phyloP scores from a whole-genome alignment of 1,284 basidiomycete species.

The Moniliella sp. region DNA sequence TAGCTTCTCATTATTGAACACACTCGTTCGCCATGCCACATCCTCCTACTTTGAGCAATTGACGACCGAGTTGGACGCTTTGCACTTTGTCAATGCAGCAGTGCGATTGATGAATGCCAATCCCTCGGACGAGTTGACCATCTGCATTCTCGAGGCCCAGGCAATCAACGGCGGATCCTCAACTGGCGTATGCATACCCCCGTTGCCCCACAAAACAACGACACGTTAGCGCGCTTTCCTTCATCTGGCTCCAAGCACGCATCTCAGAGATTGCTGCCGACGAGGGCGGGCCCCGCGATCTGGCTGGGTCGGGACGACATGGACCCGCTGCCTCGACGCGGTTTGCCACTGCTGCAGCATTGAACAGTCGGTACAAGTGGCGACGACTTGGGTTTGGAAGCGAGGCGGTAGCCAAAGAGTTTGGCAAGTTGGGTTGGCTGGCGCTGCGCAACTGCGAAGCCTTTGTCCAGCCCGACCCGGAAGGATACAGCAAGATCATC shows the following conservation, averaged over 20 bases:
- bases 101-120: conserved; percentile 49
- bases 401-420: conserved; percentile 60
- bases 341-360: conserved; percentile 4
- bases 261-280: conserved; percentile 8
- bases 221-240: conserved; percentile 18
- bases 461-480: conserved; percentile 51
- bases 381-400: conserved; percentile 54
- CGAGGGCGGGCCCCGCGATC: conserved; percentile 46
- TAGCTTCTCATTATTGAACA: conserved; percentile 59
- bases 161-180: conserved; percentile 61
- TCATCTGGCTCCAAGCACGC: conserved; percentile 22
- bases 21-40: conserved; percentile 53
- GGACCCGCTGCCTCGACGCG: conserved; percentile 20
- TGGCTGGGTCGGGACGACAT: conserved; percentile 43
- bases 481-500: conserved; percentile 51
- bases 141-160: conserved; percentile 74
- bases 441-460: conserved; percentile 51
- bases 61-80: conserved; percentile 50
- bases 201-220: conserved; percentile 37
- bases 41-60: conserved; percentile 58
- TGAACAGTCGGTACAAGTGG: conserved; percentile 44
- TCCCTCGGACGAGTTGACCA: conserved; percentile 61
- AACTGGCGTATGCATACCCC: conserved; percentile 56
- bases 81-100: conserved; percentile 55
- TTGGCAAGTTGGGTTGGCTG: conserved; percentile 58